These are phyloP conservation scores for Saturnispora besseyi DNA, from an alignment of 805 yeast species.

Conservation along the genomic window DNA sequence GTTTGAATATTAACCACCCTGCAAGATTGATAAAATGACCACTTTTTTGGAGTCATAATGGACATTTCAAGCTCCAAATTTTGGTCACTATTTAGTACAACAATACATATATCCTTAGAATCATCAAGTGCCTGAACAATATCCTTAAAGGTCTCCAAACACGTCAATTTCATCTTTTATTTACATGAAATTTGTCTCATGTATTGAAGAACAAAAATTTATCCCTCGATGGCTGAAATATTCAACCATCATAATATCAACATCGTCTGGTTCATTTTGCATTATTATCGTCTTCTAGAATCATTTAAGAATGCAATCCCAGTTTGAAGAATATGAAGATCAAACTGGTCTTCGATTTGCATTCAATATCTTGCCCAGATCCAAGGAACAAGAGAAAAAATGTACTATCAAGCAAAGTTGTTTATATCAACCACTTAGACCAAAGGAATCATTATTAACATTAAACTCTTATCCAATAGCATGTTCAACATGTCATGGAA, in stretches of 20 bases:
- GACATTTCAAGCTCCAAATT: background rate
- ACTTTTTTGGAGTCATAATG: conserved; percentile 1
- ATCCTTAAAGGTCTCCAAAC: background rate
- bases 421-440: conserved; percentile 50
- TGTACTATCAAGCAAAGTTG: conserved; percentile 49
- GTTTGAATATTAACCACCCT: background rate
- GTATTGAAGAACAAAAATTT: background rate
- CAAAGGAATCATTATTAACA: conserved; percentile 30
- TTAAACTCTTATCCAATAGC: conserved; percentile 35
- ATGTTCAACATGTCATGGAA: conserved; percentile 48
- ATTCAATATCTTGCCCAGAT: conserved; percentile 57
- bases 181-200: background rate
- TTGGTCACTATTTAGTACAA: background rate
- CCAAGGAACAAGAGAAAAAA: conserved; percentile 44
- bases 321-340: conserved; percentile 54
- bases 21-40: background rate
- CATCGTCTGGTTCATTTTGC: background rate
- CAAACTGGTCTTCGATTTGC: conserved; percentile 64
- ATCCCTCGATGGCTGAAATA: background rate
- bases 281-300: background rate
- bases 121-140: background rate
- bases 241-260: background rate
- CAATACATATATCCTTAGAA: background rate
- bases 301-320: conserved; percentile 8
- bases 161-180: background rate